These are phyloP conservation scores for Magnaporthiopsis poae DNA, from an alignment of 2,329 filamentous ascomycete species.

Conservation along the genomic window DNA sequence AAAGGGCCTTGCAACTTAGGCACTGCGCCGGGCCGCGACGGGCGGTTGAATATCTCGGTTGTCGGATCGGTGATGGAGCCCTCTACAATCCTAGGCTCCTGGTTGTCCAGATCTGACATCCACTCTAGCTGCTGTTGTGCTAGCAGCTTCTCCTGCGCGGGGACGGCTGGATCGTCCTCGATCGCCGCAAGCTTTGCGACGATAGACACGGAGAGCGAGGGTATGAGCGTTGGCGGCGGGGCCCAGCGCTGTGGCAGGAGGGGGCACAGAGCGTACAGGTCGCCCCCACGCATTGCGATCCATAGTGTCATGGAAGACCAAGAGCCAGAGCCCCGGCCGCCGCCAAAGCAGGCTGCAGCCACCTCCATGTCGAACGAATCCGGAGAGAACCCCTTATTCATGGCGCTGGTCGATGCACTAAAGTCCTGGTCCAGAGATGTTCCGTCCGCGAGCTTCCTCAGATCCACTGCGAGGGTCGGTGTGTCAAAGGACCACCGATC, in stretches of 20 bases:
- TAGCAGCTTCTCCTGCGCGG: slow-evolving; percentile 43
- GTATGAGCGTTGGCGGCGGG: slow-evolving; percentile 63
- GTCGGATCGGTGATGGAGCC: slow-evolving; percentile 36
- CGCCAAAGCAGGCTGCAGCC: slow-evolving; percentile 69
- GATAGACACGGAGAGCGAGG: slow-evolving; percentile 73
- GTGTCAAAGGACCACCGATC: slow-evolving; percentile 82
- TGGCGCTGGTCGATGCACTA: slow-evolving; percentile 61
- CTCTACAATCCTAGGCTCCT: slow-evolving; percentile 50
- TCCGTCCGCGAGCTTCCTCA: slow-evolving; percentile 81
- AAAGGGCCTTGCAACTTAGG: slow-evolving; percentile 56
- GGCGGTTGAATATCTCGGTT: slow-evolving; percentile 47
- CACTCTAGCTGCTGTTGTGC: slow-evolving; percentile 57
- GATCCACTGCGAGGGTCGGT: slow-evolving; percentile 72
- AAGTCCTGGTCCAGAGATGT: slow-evolving; percentile 75
- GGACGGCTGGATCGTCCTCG: slow-evolving; percentile 48
- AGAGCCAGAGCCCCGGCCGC: slow-evolving; percentile 56
- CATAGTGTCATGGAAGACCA: slow-evolving; percentile 96
- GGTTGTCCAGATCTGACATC: slow-evolving; percentile 56
- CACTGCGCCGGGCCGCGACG: slow-evolving; percentile 45
- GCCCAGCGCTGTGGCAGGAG: slow-evolving; percentile 81
- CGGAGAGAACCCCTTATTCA: slow-evolving; percentile 74
- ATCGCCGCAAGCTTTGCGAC: slow-evolving; percentile 60
- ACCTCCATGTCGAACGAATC: slow-evolving; percentile 91
- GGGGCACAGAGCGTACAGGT: slow-evolving; percentile 87
- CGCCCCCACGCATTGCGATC: slow-evolving; percentile 88